Base-by-base conservation (phyloP, 371 early-diverging fungal genomes). In the Capillidium heterosporum region DNA sequence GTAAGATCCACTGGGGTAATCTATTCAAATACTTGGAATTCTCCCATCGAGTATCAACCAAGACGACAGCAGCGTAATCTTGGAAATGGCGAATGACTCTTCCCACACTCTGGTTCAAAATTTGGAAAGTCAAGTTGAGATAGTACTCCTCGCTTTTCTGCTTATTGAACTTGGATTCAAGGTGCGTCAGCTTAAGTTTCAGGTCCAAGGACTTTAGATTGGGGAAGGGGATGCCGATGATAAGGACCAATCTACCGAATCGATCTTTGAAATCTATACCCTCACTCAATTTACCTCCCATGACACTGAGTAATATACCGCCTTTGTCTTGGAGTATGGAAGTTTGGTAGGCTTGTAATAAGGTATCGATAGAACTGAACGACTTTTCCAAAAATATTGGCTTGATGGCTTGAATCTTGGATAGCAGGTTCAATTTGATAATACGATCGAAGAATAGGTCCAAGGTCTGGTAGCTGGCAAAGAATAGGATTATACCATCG, bases 261-360 rank as follows among this genome's bases (percentile, higher is more conserved):
- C 78, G 75, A 60, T 93, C 91, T 2, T 86, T 80, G 54, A 95
- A 95, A 64, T 98, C 95, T 64, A 98, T 95, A 2, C 99, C 99
- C 69, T 99, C 99, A 57, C 90, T 89, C 76, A 99, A 76, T 63
- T 84, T 89, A 5, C 99, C 99, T 23, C 94, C 93, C 1, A 99
- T 90, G 0, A 99, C 98, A 57, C 88, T 85, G 46, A 99, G 70
- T 46, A 99, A 61, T 13, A 98, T 62, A 0, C 91, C 88, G 0
- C 96, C 96, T 15, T 60, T 59, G 17, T 49, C 58, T 0, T 41
- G n/a, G 2, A 73, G 68, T 29, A 77, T 75, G n/a, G 66, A 67
- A 15, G 65, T 48, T 1, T 70, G 60, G 61, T 86, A 89, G 8
- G 81, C 77, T 13, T 69, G 60, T 17, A 88, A 60, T 21, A 75